Percentiles rank a stretch among this genome's conserved stretches.
Conservation (phyloP, 495 filamentous ascomycete genomes). For the Aspergillus mulundensis region DNA sequence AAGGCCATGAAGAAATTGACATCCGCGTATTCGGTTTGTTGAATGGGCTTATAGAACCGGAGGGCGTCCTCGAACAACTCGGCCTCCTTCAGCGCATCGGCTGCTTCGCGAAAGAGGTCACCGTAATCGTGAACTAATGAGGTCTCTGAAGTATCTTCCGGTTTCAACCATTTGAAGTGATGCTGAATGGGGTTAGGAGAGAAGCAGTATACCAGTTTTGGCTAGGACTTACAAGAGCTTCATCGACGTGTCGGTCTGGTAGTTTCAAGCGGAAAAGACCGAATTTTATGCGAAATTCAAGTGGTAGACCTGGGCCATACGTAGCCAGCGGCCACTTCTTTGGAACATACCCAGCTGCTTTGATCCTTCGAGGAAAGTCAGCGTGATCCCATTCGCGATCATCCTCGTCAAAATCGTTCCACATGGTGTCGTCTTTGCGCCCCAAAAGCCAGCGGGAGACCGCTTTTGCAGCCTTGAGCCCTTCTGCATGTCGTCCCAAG, state of each 20-base stretch:
- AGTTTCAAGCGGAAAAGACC: conserved; percentile 74
- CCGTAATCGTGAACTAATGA: conserved; percentile 58
- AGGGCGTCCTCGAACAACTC: conserved; percentile 60
- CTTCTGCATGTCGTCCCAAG: conserved; percentile 55
- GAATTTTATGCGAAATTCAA: conserved; percentile 82
- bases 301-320: conserved; percentile 74
- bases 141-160: conserved; percentile 44
- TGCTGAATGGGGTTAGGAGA: conserved; percentile 17
- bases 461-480: conserved; percentile 61
- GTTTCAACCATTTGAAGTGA: conserved; percentile 64
- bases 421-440: conserved; percentile 67
- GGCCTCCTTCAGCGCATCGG: conserved; percentile 57
- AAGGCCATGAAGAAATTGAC: conserved; percentile 63
- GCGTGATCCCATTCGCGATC: conserved; percentile 89
- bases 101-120: conserved; percentile 73
- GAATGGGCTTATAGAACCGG: conserved; percentile 67
- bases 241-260: conserved; percentile 54
- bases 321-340: conserved; percentile 49
- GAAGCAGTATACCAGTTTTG: not conserved
- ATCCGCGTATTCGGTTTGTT: conserved; percentile 55
- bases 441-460: conserved; percentile 80
- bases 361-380: conserved; percentile 60
- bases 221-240: conserved; percentile 63
- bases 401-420: conserved; percentile 72
- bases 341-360: conserved; percentile 53